These are phyloP conservation scores for Hemileia vastatrix DNA, from an alignment of 1,284 basidiomycete species.

Conservation along the genomic window DNA sequence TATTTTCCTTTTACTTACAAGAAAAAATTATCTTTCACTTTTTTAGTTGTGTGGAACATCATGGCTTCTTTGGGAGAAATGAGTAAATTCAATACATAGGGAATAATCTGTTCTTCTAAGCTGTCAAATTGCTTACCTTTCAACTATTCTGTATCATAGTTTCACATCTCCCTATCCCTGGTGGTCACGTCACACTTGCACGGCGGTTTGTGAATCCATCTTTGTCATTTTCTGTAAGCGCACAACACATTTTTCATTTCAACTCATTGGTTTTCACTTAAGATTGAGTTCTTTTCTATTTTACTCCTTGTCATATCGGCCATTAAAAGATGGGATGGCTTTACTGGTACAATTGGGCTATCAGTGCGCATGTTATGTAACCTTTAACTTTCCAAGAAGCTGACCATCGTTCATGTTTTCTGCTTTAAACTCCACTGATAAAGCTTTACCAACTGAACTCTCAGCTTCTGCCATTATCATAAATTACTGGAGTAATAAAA, in stretches of 20 bases:
- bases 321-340: conserved; percentile 13
- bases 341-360: conserved; percentile 47
- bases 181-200: conserved; percentile 16
- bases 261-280: no score
- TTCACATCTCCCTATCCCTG: conserved; percentile 15
- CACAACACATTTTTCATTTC: no score
- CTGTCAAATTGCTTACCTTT: neutral
- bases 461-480: conserved; percentile 46
- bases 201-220: conserved; percentile 18
- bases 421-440: no score
- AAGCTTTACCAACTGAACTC: conserved; percentile 46
- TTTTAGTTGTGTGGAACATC: conserved; percentile 10
- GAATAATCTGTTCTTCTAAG: neutral
- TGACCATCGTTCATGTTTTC: no score
- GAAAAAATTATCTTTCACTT: neutral
- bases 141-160: neutral
- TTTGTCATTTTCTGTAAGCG: no score
- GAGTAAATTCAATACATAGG: neutral
- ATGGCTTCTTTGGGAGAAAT: conserved; percentile 21
- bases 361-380: no score
- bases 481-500: conserved; percentile 45
- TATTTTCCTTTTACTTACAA: neutral
- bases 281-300: no score
- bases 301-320: no score
- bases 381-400: no score